Percentiles rank a stretch among this genome's conserved stretches.
These are phyloP conservation scores for Wallacemonas sp. DNA, from an alignment of 208 protist genomes.

Conservation along the genomic window DNA sequence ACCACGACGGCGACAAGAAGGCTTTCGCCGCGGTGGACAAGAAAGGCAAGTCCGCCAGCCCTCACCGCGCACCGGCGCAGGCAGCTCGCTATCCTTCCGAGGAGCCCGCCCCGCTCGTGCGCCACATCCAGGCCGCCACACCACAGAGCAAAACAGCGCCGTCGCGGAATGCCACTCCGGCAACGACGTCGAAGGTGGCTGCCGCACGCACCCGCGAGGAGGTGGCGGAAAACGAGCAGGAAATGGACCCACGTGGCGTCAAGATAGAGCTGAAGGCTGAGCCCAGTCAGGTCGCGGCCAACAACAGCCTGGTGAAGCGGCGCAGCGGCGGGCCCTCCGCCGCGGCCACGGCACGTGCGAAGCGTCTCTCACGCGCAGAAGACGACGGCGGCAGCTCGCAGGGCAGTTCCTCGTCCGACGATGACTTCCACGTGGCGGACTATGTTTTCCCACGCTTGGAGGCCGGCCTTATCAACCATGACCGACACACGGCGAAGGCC, in stretches of 20 bases:
- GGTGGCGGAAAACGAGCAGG: conserved; percentile 3
- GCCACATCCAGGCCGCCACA: conserved; percentile 9
- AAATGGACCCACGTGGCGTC: conserved; percentile 4
- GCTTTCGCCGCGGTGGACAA: not conserved
- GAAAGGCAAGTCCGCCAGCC: not conserved
- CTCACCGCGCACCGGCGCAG: not conserved
- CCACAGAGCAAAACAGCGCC: conserved; percentile 2
- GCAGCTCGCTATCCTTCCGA: not conserved
- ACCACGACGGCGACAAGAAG: not conserved
- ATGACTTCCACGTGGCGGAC: not conserved
- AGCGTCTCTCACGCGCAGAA: not conserved
- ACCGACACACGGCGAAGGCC: conserved; percentile 13
- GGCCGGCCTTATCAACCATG: conserved; percentile 25
- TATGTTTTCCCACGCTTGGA: conserved; percentile 42
- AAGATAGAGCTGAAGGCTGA: not conserved
- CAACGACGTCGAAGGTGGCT: not conserved
- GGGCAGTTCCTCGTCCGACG: not conserved
- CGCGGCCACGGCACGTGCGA: not conserved
- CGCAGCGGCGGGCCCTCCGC: not conserved
- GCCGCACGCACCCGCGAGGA: not conserved
- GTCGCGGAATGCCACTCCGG: not conserved
- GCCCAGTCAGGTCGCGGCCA: too few relatives aligned
- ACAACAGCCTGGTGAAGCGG: conserved; percentile 3
- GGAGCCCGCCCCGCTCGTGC: not conserved
- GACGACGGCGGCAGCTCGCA: not conserved